Conservation (phyloP, 495 filamentous ascomycete genomes). For the Podospora conica region DNA sequence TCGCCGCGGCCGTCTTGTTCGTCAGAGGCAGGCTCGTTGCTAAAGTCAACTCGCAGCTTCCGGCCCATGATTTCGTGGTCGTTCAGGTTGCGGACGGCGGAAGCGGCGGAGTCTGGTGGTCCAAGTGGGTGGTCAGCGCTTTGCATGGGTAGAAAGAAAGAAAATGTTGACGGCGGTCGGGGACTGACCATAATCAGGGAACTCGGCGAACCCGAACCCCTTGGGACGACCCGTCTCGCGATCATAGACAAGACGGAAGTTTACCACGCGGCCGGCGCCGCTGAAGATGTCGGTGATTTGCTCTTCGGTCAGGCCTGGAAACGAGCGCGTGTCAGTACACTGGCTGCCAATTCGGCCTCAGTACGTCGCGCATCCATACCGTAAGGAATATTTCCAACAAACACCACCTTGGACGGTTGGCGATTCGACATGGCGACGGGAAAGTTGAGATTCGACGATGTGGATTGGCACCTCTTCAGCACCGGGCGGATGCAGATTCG, state of each 20-base stretch:
- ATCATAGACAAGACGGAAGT: slow-evolving; percentile 92
- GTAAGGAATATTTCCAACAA: slow-evolving; percentile 81
- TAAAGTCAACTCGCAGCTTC: slow-evolving; percentile 90
- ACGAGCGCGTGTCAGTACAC: background rate
- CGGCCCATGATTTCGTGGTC: slow-evolving; percentile 94
- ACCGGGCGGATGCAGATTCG: too few relatives aligned
- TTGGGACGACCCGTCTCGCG: slow-evolving; percentile 91
- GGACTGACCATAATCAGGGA: slow-evolving; percentile 59
- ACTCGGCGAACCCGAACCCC: slow-evolving; percentile 95
- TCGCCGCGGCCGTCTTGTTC: slow-evolving; percentile 43
- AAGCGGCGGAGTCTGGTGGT: slow-evolving; percentile 74
- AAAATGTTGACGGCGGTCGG: background rate
- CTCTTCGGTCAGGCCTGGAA: slow-evolving; percentile 80
- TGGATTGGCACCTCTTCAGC: background rate
- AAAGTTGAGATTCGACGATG: background rate
- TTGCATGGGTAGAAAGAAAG: background rate
- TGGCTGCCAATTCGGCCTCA: background rate
- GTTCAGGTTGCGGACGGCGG: slow-evolving; percentile 92
- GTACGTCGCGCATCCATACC: slow-evolving; percentile 30
- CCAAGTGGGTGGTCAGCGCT: background rate
- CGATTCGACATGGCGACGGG: slow-evolving; percentile 50
- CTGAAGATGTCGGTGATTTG: slow-evolving; percentile 88
- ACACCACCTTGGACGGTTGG: slow-evolving; percentile 55
- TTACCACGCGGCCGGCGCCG: slow-evolving; percentile 79
- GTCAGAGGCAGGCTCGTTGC: slow-evolving; percentile 78